phyloP scores from a whole-genome alignment of 139 green algal species.

The Zygnema circumcarinatum region DNA sequence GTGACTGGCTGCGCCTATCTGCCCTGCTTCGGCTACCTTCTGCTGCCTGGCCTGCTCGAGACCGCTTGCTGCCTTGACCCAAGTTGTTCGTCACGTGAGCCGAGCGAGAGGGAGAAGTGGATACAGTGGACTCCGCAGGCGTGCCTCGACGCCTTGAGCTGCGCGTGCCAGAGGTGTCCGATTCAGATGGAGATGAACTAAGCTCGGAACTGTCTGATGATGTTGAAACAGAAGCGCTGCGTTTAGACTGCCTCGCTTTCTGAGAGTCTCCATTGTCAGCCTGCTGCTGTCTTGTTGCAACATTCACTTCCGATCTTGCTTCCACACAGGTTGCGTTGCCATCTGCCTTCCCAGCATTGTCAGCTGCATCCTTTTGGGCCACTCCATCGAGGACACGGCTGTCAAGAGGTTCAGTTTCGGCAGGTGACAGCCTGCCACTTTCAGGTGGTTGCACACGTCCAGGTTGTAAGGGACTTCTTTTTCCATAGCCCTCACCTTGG shows the following conservation, averaged over 20 bases:
- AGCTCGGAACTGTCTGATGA: neutral
- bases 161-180: neutral
- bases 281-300: neutral
- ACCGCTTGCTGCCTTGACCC: neutral
- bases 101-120: neutral
- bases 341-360: neutral
- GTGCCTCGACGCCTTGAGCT: neutral
- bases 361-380: neutral
- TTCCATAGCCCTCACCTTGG: no score
- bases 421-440: neutral
- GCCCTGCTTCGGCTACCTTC: neutral
- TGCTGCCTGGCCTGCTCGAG: neutral
- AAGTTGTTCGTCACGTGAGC: neutral
- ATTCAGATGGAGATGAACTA: neutral
- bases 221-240: neutral
- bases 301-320: neutral
- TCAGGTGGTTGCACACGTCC: neutral
- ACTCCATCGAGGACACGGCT: no score
- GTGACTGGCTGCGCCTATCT: neutral
- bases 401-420: neutral
- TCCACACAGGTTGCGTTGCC: neutral
- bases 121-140: neutral
- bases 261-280: neutral
- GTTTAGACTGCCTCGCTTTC: neutral
- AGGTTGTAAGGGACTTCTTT: no score